Base-by-base conservation (phyloP, 805 yeast species). In the Saccharomycopsis capsularis region DNA sequence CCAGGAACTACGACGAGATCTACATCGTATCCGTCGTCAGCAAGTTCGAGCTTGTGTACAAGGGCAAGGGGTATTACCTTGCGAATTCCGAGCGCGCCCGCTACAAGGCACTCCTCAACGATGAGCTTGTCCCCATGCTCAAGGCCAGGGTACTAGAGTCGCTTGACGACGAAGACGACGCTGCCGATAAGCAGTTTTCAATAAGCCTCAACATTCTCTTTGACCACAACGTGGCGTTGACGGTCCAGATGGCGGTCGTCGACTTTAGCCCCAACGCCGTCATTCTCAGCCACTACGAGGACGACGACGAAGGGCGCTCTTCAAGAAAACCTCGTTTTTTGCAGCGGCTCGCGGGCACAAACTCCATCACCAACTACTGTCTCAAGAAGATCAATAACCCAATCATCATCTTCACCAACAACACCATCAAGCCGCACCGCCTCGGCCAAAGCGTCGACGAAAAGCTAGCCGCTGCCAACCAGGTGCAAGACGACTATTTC, bases 211-310 rank as follows among this genome's bases (percentile, higher is more conserved):
- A 52, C 38, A 21, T 52, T 19, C 35, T 50, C 16, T 52, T 49
- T 50, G 55, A 52, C 24, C 48, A 43, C 6, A 46, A 47, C 18
- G 46, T 50, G 6, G 36, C 41, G 9, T 35, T 22, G 16, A 18
- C 53, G 5, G 40, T 52, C 21, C 50, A 52, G 23, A 46, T 27
- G 21, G 27, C 40, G 13, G 40, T 52, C 9, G 15, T 34, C 18
- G 55, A 52, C n/a, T 47, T 40, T 19, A 36, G 30, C 15, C 55
- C 55, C 21, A 37, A 38, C 19, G 23, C 50, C 4, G 47, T 50
- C 6, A 35, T 52, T 36, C 42, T 49, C 16, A 19, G 39, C 30
- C 41, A 52, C 24, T 41, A 37, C 25, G 48, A 50, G 30, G 42
- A 51, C 5, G 36, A 18, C 13, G 42, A 51, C 5, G 36, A 18